A percentile compares a stretch with the other conserved stretches of the same genome.
These are phyloP conservation scores for Scutellaria minor DNA, from an alignment of 257 asterid species.

Conservation along the genomic window DNA sequence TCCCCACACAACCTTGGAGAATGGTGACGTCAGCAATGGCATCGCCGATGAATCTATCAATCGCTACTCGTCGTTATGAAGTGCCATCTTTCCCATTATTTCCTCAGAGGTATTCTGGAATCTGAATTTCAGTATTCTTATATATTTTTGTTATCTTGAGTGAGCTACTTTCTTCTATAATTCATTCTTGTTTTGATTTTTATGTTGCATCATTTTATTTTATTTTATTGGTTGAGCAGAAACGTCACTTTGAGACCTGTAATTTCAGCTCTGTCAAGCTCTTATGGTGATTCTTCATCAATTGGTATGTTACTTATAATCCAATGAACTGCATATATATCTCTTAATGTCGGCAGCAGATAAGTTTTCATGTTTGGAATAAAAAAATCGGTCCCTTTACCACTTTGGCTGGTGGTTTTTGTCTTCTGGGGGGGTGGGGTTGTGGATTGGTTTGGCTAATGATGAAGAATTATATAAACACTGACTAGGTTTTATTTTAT, in stretches of 20 bases:
- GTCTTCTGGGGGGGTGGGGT: constrained; percentile 14
- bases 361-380: neutral
- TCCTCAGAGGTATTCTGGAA: constrained; percentile 60
- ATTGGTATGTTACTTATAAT: constrained; percentile 45
- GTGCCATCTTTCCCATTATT: constrained; percentile 34
- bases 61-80: constrained; percentile 40
- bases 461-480: constrained; percentile 19
- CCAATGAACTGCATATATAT: constrained; percentile 10
- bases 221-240: constrained; percentile 39
- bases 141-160: neutral
- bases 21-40: constrained; percentile 77
- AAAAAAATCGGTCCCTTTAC: neutral
- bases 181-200: constrained; percentile 22
- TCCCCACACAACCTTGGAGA: constrained; percentile 35
- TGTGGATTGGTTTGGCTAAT: neutral
- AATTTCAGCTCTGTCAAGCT: constrained; percentile 54
- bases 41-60: constrained; percentile 48
- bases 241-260: constrained; percentile 41
- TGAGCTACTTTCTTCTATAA: neutral
- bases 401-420: neutral
- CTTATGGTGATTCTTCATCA: constrained; percentile 57
- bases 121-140: constrained; percentile 4
- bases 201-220: neutral
- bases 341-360: neutral
- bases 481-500: constrained; percentile 25